phyloP scores from a whole-genome alignment of 129 eudicot genomes.

The Logfia minima region DNA sequence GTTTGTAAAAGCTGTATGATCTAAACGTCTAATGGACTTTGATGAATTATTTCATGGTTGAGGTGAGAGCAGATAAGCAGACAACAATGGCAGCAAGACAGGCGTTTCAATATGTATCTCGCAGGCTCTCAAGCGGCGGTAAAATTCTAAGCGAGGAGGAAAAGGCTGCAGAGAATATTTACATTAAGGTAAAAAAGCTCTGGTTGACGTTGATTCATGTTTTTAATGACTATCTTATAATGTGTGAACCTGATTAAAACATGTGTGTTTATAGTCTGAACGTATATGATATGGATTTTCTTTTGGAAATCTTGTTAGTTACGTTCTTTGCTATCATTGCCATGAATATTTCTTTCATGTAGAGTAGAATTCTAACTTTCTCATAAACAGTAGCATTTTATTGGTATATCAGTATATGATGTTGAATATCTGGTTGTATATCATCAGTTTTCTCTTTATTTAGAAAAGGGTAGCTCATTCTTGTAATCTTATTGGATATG shows the following conservation, averaged over 20 bases:
- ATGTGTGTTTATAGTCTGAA: background rate
- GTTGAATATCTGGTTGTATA: background rate
- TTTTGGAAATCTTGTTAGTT: background rate
- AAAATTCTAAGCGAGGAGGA: slow-evolving; percentile 86
- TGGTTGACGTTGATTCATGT: background rate
- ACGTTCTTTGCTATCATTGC: background rate
- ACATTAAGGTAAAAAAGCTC: slow-evolving; percentile 58
- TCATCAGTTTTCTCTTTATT: background rate
- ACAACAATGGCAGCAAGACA: slow-evolving; percentile 61
- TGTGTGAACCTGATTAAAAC: background rate
- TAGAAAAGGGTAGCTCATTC: slow-evolving; percentile 1
- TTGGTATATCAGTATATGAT: background rate
- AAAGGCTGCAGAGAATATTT: slow-evolving; percentile 94
- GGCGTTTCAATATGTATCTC: slow-evolving; percentile 60
- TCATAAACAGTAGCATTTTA: slow-evolving; percentile 1
- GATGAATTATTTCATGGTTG: slow-evolving; percentile 13
- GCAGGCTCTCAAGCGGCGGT: slow-evolving; percentile 78
- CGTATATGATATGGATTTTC: background rate
- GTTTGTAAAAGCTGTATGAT: slow-evolving; percentile 3
- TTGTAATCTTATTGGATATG: background rate
- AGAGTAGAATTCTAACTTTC: background rate
- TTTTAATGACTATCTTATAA: background rate
- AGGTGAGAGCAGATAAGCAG: slow-evolving; percentile 33
- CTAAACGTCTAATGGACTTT: slow-evolving; percentile 2
- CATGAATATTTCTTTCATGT: background rate